A percentile compares a stretch with the other conserved stretches of the same genome.
Evolutionary conservation across 2,329 filamentous ascomycete genomes (phyloP).

Genomic region (Penicillium sp.): DNA sequence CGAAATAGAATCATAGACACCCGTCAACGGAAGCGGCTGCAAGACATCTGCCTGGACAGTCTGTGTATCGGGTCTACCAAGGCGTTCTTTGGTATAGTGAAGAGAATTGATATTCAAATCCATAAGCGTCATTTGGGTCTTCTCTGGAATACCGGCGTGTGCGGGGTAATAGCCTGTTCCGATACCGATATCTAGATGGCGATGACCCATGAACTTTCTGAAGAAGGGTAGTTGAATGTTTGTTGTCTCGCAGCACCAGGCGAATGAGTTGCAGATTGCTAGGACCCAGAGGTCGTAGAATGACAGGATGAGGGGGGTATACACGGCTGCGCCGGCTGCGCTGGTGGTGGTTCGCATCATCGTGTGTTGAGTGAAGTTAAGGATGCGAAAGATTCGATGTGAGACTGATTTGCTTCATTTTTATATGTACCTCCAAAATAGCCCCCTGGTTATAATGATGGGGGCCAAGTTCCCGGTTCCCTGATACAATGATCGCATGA

Average conservation of each 20-base stretch:
- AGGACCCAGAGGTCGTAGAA: slow-evolving; percentile 10
- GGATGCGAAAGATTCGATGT: not conserved
- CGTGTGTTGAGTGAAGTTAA: not conserved
- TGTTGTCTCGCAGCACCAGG: slow-evolving; percentile 29
- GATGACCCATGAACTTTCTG: slow-evolving; percentile 16
- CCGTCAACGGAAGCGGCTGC: slow-evolving; percentile 29
- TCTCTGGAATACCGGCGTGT: slow-evolving; percentile 8
- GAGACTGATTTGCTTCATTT: not conserved
- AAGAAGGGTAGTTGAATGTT: slow-evolving; percentile 26
- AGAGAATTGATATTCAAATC: slow-evolving; percentile 21
- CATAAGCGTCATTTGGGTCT: slow-evolving; percentile 20
- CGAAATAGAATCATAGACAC: slow-evolving; percentile 45
- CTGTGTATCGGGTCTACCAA: slow-evolving; percentile 9
- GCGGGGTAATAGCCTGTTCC: slow-evolving; percentile 31
- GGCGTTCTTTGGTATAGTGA: not conserved
- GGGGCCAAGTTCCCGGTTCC: not conserved
- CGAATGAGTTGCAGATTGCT: slow-evolving; percentile 15
- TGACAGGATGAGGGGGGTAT: not conserved
- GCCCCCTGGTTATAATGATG: not conserved
- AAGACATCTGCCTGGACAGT: slow-evolving; percentile 41
- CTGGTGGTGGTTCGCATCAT: not conserved
- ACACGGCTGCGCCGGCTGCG: not conserved
- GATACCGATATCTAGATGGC: slow-evolving; percentile 32
- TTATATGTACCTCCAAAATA: not conserved
- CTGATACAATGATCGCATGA: not conserved